Evolutionary conservation across 179 eudicot species (phyloP).

Genomic region (Corrigiola litoralis): DNA sequence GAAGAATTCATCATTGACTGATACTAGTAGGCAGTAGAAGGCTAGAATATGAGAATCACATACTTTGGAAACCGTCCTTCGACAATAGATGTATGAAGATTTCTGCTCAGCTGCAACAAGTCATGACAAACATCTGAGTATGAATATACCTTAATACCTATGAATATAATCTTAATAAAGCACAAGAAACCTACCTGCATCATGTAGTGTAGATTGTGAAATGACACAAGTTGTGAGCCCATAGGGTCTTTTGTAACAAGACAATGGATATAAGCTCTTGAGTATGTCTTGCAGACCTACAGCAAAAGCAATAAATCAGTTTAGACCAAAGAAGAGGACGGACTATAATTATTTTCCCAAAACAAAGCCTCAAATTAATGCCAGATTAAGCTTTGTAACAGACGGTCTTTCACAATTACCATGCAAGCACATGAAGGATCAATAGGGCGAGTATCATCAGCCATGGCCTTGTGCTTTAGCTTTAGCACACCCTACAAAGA

Average conservation of each 20-base stretch:
- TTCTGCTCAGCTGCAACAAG: conserved; percentile 69
- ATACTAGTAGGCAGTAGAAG: too few species aligned
- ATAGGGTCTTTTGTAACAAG: conserved; percentile 92
- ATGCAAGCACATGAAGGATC: conserved; percentile 80
- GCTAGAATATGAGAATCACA: conserved; percentile 17
- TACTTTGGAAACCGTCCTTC: conserved; percentile 77
- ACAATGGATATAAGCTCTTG: conserved; percentile 83
- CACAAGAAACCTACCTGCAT: conserved; percentile 47
- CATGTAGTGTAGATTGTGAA: conserved; percentile 85
- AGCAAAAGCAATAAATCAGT: conserved; percentile 5
- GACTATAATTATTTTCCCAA: too few species aligned
- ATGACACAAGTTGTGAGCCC: conserved; percentile 94
- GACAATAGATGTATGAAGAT: conserved; percentile 69
- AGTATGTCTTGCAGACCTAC: conserved; percentile 78
- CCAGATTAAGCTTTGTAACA: neutral
- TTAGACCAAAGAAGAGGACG: neutral
- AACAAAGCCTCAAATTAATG: neutral
- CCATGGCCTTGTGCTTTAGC: conserved; percentile 78
- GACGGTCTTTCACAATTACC: conserved; percentile 35
- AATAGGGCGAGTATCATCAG: conserved; percentile 66
- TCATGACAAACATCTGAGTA: neutral
- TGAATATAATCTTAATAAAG: neutral
- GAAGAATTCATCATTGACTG: too few species aligned
- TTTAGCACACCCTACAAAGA: conserved; percentile 61
- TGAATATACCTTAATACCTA: neutral